Percentiles rank a stretch among this genome's conserved stretches.
Evolutionary conservation across 345 rosid genomes (phyloP).

Genomic region (Eucalyptus grandis): DNA sequence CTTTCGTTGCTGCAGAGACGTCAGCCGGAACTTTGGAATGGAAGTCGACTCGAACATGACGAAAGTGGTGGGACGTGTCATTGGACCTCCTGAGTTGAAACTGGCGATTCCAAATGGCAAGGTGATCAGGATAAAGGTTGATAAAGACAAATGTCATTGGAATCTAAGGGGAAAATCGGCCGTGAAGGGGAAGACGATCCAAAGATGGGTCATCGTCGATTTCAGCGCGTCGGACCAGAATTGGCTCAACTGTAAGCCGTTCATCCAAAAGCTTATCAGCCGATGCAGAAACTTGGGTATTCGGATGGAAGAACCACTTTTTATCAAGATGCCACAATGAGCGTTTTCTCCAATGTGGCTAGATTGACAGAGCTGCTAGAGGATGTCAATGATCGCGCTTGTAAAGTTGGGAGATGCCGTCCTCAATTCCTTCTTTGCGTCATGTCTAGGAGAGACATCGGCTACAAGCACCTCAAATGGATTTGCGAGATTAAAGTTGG

Average conservation of each 20-base stretch:
- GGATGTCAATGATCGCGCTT: constrained; percentile 10
- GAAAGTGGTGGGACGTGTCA: constrained; percentile 54
- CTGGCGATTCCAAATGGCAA: constrained; percentile 22
- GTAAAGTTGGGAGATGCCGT: constrained; percentile 3
- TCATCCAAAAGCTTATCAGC: constrained; percentile 22
- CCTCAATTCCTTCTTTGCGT: constrained; percentile 62
- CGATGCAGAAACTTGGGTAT: constrained; percentile 55
- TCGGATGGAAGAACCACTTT: constrained; percentile 35
- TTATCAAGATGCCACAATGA: constrained; percentile 18
- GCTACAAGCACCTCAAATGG: constrained; percentile 82
- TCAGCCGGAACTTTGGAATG: constrained; percentile 49
- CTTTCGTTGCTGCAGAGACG: constrained; percentile 23
- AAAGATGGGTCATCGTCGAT: constrained; percentile 70
- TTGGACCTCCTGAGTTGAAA: constrained; percentile 62
- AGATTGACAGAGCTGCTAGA: constrained; percentile 30
- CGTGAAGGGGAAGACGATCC: constrained; percentile 44
- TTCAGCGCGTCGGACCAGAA: constrained; percentile 28
- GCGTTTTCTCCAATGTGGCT: constrained; percentile 12
- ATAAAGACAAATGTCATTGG: constrained; percentile 62
- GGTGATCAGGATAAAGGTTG: constrained; percentile 26
- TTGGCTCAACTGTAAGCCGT: background rate
- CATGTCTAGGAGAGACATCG: constrained; percentile 42
- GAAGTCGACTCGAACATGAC: constrained; percentile 58
- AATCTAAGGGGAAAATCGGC: constrained; percentile 49
- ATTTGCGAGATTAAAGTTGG: constrained; percentile 73